Conservation (phyloP, 768 basidiomycete genomes). For the Coprinellus micaceus region DNA sequence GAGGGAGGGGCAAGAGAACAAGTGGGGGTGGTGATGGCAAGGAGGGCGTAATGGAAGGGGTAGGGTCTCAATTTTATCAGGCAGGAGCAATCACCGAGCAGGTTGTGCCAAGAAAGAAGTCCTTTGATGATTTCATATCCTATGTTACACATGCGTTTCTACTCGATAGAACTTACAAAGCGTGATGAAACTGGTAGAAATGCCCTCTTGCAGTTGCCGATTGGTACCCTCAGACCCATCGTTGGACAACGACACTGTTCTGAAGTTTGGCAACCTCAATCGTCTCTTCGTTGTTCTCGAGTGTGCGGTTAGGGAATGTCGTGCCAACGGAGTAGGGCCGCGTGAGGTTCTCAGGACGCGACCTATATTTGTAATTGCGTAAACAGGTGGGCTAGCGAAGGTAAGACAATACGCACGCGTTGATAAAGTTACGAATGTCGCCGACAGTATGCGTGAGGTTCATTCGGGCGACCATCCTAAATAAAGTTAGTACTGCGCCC, state of each 20-base stretch:
- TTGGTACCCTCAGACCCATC: conserved; percentile 67
- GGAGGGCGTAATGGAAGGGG: no score
- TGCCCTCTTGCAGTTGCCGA: no score
- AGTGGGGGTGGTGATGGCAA: conserved; percentile 29
- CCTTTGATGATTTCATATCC: not conserved
- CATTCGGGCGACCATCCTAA: conserved; percentile 78
- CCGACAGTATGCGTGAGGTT: conserved; percentile 87
- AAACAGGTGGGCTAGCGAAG: not conserved
- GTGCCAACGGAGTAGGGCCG: conserved; percentile 77
- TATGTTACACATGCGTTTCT: not conserved
- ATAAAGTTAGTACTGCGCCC: not conserved
- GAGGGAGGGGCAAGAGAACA: conserved; percentile 33
- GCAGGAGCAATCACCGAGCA: no score
- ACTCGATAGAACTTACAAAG: not conserved
- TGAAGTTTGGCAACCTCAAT: conserved; percentile 68
- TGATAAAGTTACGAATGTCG: conserved; percentile 84
- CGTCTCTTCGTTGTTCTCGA: conserved; percentile 63
- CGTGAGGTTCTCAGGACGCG: conserved; percentile 61
- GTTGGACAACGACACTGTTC: conserved; percentile 84
- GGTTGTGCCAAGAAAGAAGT: no score
- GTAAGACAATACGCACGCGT: conserved; percentile 59
- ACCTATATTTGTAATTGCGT: conserved; percentile 35
- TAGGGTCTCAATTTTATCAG: no score
- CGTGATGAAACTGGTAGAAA: not conserved
- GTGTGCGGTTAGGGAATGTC: conserved; percentile 78